Base-by-base conservation (phyloP, 2,329 filamentous ascomycete species). In the Pseudogymnoascus sp. region DNA sequence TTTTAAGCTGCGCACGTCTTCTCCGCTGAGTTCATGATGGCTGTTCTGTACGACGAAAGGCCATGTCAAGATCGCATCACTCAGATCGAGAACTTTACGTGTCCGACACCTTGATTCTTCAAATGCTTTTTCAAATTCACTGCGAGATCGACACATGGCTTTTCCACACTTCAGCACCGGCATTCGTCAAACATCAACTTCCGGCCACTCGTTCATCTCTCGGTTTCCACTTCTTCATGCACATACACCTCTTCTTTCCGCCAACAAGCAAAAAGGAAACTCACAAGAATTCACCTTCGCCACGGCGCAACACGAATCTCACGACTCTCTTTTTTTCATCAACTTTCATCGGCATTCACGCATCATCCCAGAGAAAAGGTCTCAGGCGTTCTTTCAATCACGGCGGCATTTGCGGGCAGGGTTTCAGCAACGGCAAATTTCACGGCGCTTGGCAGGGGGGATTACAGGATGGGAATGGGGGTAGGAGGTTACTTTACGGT, bases 281-380 rank as follows among this genome's bases (percentile, higher is more conserved):
- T 19, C 28, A 33, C 28, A 33, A 56, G 26, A 33, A n/a, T 35
- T 56, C 28, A 14, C 50, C 50, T 19, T 33, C 50, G 33, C 50
- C 7, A 53, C 46, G 43, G 46, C 50, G 28, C n/a, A 56, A 56
- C 5, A 56, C 28, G 50, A 56, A 4, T 56, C 10, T 33, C 16
- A 56, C 11, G 50, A 56, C 28, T 56, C 28, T 56, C 50, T 33
- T 33, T 56, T 56, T 33, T 56, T 50, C 24, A 3, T 28, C 28
- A 8, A 53, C 46, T 56, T 33, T 28, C 50, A 56, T 56, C 50
- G 14, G 24, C 46, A 53, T 53, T 28, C 46, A 31, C 43, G 26
- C 50, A 56, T 56, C 28, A 56, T 35, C 50, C 50, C n/a, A 56
- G 50, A 19, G 50, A 56, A 56, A 56, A n/a, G 43, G 43, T 56